phyloP scores from a whole-genome alignment of 2,329 filamentous ascomycete genomes.

The Purpureocillium lavendulum region DNA sequence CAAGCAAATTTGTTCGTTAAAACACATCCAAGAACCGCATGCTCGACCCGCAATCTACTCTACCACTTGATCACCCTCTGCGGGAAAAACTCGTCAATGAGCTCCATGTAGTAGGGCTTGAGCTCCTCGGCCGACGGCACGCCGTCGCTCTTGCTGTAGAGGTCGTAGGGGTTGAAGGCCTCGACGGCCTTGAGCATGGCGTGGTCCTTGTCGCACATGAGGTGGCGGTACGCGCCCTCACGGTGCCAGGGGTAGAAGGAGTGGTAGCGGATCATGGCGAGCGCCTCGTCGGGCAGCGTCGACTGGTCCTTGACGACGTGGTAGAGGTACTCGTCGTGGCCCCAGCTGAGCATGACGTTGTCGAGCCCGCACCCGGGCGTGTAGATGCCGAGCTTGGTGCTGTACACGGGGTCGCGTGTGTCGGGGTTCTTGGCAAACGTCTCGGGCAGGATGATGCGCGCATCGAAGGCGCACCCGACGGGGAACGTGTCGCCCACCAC shows the following conservation, averaged over 20 bases:
- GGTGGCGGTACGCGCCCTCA: constrained; percentile 67
- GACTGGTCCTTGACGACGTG: constrained; percentile 78
- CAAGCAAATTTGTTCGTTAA: too few species aligned
- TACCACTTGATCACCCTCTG: constrained; percentile 30
- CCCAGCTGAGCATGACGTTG: constrained; percentile 86
- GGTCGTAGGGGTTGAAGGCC: constrained; percentile 85
- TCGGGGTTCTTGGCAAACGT: constrained; percentile 76
- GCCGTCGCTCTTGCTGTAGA: constrained; percentile 87
- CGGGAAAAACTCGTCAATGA: constrained; percentile 35
- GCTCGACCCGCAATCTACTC: not conserved
- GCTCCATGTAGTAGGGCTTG: constrained; percentile 45
- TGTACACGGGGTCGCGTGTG: constrained; percentile 60
- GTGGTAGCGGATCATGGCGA: constrained; percentile 92
- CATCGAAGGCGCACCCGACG: constrained; percentile 67
- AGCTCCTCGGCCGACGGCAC: constrained; percentile 68
- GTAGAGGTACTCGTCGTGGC: constrained; percentile 83
- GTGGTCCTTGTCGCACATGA: constrained; percentile 78
- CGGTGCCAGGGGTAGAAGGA: constrained; percentile 90
- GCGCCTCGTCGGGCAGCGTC: constrained; percentile 67
- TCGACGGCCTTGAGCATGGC: constrained; percentile 72
- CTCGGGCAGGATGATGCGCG: constrained; percentile 71
- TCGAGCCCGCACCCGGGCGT: constrained; percentile 69
- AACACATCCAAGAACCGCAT: not conserved
- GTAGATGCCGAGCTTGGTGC: constrained; percentile 74
- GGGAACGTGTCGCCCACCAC: constrained; percentile 84